Base-by-base conservation (phyloP, 371 early-diverging fungal genomes). In the Syncephalastrum sp. region DNA sequence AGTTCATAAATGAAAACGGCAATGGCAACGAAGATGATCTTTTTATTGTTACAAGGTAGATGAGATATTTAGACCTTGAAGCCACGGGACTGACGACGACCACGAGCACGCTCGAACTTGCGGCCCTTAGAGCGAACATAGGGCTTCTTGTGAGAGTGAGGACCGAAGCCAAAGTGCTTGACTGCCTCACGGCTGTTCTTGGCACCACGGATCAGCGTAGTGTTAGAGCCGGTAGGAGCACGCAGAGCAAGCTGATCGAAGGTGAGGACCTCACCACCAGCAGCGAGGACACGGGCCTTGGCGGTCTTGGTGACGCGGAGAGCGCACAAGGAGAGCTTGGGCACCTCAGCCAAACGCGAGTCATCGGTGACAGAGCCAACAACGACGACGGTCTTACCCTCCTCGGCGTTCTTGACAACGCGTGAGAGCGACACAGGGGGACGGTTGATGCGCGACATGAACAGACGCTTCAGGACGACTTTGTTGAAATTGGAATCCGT, bases 61-160 rank as follows among this genome's bases (percentile, higher is more conserved):
- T 29, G 7, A 29, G 29, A 29, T 29, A 7, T 78, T 86, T 88
- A 91, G 64, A 79, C 86, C 88, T 92, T 93, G 91, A 88, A 95
- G 72, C 95, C 95, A 72, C 94, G 91, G 78, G 89, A 88, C 70
- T 91, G 88, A 88, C 99, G 91, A 79, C 96, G 93, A 88, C 98
- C 98, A 94, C 99, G 96, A 74, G 98, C 98, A 59, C 85, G 82
- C 83, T 97, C 98, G 83, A 96, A 97, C 92, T 98, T 98, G 86
- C 99, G 92, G 62, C 99, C 99, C 93, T 97, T 96, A 82, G 92
- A 91, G 72, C 93, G 91, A 76, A 97, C 92, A 74, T 91, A 96
- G 69, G 99, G 99, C 90, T 81, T 83, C 75, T 75, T 76, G 69
- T 84, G 72, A 82, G 87, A 85, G 69, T 87, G 84, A 73, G 96